Conservation (phyloP, 768 basidiomycete genomes). For the Baorangia bicolor region DNA sequence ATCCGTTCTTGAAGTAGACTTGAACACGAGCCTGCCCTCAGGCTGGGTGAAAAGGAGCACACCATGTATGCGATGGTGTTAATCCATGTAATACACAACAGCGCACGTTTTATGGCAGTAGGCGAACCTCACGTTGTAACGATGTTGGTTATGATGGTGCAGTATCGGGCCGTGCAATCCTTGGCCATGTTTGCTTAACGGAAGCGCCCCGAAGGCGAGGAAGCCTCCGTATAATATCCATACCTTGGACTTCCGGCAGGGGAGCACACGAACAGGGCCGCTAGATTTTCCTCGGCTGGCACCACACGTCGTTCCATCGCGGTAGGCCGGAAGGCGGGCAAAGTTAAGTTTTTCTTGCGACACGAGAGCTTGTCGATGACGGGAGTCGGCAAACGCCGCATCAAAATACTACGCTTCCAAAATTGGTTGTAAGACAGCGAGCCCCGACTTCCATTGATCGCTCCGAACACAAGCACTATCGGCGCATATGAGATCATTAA, state of each 20-base stretch:
- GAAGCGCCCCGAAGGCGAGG: background rate
- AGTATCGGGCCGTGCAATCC: background rate
- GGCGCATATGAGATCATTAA: background rate
- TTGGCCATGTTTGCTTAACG: background rate
- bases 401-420: background rate
- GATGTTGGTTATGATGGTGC: background rate
- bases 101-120: background rate
- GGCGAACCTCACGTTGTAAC: background rate
- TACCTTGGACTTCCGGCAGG: background rate
- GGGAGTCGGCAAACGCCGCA: slow-evolving; percentile 8
- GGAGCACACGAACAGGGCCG: background rate
- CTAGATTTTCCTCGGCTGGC: background rate
- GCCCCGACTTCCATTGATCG: background rate
- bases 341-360: background rate
- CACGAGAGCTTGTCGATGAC: background rate
- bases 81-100: background rate
- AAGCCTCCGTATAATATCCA: background rate
- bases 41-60: background rate
- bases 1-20: background rate
- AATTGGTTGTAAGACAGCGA: slow-evolving; percentile 2
- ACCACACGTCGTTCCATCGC: background rate
- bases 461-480: background rate
- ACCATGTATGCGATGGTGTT: background rate
- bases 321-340: background rate
- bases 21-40: background rate